These are phyloP conservation scores for Colletotrichum melonis DNA, from an alignment of 2,329 filamentous ascomycete genomes.

Conservation along the genomic window DNA sequence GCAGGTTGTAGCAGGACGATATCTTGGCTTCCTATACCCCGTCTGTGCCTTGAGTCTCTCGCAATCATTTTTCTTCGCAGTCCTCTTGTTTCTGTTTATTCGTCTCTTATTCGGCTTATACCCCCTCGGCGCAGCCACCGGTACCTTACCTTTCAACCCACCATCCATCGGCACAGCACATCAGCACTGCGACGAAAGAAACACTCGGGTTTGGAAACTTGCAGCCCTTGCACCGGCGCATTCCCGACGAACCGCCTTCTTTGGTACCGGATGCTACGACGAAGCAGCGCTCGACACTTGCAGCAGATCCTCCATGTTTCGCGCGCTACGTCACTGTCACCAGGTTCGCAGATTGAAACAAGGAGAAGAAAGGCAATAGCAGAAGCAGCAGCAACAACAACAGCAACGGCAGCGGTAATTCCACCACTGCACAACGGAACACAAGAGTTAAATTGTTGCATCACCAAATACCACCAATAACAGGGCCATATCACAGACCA, in stretches of 20 bases:
- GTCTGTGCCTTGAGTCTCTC: background rate
- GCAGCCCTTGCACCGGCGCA: background rate
- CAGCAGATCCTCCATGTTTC: constrained; percentile 3
- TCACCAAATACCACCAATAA: background rate
- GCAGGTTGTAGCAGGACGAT: background rate
- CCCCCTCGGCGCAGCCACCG: background rate
- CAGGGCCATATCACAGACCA: background rate
- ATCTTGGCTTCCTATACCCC: background rate
- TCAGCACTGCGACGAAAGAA: background rate
- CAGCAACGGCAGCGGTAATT: background rate
- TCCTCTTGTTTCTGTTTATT: background rate
- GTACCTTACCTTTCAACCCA: background rate
- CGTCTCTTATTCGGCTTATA: constrained; percentile 23
- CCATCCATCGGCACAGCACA: background rate
- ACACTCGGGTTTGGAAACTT: background rate
- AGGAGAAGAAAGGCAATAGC: background rate
- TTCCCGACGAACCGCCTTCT: background rate
- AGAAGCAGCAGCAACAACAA: background rate
- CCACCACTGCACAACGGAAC: background rate
- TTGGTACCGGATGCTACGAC: constrained; percentile 11
- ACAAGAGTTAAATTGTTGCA: background rate
- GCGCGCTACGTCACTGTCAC: constrained; percentile 28
- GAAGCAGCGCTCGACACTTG: background rate
- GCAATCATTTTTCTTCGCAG: background rate
- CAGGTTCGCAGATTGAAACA: constrained; percentile 21